These are phyloP conservation scores for Sophora flavescens DNA, from an alignment of 306 rosid species.

Conservation along the genomic window DNA sequence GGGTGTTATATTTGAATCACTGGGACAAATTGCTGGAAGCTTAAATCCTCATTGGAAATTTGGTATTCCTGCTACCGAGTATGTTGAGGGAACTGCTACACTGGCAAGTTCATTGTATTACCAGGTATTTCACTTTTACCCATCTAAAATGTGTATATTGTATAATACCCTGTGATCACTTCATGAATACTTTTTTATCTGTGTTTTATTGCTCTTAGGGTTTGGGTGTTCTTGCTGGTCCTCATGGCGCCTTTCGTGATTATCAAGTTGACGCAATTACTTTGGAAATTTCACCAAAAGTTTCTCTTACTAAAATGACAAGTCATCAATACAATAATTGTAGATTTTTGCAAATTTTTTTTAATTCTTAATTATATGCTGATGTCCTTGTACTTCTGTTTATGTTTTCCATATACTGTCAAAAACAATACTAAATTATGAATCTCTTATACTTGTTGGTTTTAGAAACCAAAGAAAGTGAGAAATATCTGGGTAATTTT, in stretches of 20 bases:
- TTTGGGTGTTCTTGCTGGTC: slow-evolving; percentile 94
- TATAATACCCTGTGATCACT: neutral
- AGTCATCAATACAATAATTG: slow-evolving; percentile 36
- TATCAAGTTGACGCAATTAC: slow-evolving; percentile 97
- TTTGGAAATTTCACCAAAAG: slow-evolving; percentile 78
- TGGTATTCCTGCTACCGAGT: slow-evolving; percentile 87
- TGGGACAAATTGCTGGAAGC: slow-evolving; percentile 68
- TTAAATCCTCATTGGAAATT: slow-evolving; percentile 84
- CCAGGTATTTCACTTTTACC: slow-evolving; percentile 67
- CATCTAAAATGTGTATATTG: neutral
- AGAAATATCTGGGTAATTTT: slow-evolving; percentile 22
- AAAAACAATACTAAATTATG: slow-evolving; percentile 9
- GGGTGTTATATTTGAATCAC: slow-evolving; percentile 74
- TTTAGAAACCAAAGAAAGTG: neutral
- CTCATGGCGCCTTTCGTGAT: slow-evolving; percentile 98
- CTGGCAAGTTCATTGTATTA: slow-evolving; percentile 92
- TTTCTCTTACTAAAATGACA: slow-evolving; percentile 58
- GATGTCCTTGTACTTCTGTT: slow-evolving; percentile 3
- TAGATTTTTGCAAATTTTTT: slow-evolving; percentile 33
- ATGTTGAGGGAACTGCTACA: slow-evolving; percentile 88
- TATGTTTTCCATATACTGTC: slow-evolving; percentile 13
- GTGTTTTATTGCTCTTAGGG: slow-evolving; percentile 60
- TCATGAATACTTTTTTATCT: slow-evolving; percentile 32
- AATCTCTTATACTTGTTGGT: slow-evolving; percentile 1
- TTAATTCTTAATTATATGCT: neutral